Conservation (phyloP, 805 yeast genomes). For the Monosporozyma yasuniensis region DNA sequence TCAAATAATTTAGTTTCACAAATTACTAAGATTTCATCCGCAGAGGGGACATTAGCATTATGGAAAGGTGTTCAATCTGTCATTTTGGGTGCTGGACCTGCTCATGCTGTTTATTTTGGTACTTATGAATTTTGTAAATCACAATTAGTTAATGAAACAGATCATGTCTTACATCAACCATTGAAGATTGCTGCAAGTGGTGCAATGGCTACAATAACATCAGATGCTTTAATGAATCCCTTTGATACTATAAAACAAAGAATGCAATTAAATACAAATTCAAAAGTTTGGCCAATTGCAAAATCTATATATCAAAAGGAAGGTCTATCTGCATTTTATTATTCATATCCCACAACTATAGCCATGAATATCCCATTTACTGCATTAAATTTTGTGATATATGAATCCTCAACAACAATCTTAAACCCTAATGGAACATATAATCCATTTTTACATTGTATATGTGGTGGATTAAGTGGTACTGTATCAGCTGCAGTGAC, state of each 20-base stretch:
- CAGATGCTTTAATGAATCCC: slow-evolving; percentile 96
- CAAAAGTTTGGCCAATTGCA: slow-evolving; percentile 22
- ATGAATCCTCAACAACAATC: slow-evolving; percentile 75
- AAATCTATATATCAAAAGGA: slow-evolving; percentile 47
- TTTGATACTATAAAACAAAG: slow-evolving; percentile 94
- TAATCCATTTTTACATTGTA: slow-evolving; percentile 87
- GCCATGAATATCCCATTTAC: slow-evolving; percentile 92
- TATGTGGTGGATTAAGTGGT: slow-evolving; percentile 91
- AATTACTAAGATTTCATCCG: slow-evolving; percentile 65
- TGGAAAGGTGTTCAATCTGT: slow-evolving; percentile 95
- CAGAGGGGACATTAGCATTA: slow-evolving; percentile 81
- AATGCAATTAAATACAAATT: slow-evolving; percentile 54
- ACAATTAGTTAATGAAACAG: slow-evolving; percentile 25
- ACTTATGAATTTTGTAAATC: slow-evolving; percentile 72
- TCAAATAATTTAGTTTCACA: slow-evolving; percentile 45
- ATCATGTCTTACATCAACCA: slow-evolving; percentile 49
- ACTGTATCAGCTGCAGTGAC: slow-evolving; percentile 95
- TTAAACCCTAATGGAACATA: slow-evolving; percentile 72
- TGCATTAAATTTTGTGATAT: slow-evolving; percentile 86
- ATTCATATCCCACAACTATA: slow-evolving; percentile 91
- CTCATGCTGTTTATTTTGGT: slow-evolving; percentile 92
- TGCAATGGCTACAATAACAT: slow-evolving; percentile 80
- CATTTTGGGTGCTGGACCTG: slow-evolving; percentile 95
- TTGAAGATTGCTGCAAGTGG: slow-evolving; percentile 83
- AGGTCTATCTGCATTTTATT: slow-evolving; percentile 73